phyloP scores from a whole-genome alignment of 2,329 filamentous ascomycete species.

The Phialophora chinensis region DNA sequence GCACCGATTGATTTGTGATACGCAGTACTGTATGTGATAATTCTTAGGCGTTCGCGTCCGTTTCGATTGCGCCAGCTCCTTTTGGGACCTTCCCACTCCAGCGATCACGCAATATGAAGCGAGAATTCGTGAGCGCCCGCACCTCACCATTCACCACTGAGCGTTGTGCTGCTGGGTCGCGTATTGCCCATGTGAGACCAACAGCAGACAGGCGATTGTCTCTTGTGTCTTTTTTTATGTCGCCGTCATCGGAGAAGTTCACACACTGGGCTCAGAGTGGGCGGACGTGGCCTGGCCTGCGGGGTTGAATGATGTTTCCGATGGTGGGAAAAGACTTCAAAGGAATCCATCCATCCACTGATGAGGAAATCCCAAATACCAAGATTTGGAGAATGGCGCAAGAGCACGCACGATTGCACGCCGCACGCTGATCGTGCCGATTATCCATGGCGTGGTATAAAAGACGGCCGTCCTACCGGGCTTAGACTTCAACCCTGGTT shows the following conservation, averaged over 20 bases:
- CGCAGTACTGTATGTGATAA: neutral
- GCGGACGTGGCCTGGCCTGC: conserved; percentile 9
- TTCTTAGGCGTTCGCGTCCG: neutral
- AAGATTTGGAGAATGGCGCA: conserved; percentile 9
- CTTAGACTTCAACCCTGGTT: neutral
- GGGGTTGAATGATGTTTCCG: conserved; percentile 12
- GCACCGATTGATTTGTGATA: neutral
- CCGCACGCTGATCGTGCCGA: conserved; percentile 8
- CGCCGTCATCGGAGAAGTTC: conserved; percentile 10
- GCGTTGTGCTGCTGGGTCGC: neutral
- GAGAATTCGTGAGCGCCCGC: conserved; percentile 28
- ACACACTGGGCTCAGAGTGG: neutral
- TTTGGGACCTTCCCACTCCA: conserved; percentile 25
- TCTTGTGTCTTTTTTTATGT: neutral
- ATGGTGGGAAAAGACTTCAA: neutral
- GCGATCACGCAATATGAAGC: conserved; percentile 34
- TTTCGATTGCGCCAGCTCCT: neutral
- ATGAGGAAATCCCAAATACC: conserved; percentile 4
- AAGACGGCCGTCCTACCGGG: conserved; percentile 4
- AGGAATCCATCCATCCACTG: conserved; percentile 4
- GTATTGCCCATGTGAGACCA: conserved; percentile 2
- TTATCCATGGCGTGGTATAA: conserved; percentile 15
- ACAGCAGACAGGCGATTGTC: neutral
- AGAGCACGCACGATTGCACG: neutral
- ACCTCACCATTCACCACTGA: conserved; percentile 17